Conservation (phyloP, 2,329 filamentous ascomycete genomes). For the Shiraia bambusicola region DNA sequence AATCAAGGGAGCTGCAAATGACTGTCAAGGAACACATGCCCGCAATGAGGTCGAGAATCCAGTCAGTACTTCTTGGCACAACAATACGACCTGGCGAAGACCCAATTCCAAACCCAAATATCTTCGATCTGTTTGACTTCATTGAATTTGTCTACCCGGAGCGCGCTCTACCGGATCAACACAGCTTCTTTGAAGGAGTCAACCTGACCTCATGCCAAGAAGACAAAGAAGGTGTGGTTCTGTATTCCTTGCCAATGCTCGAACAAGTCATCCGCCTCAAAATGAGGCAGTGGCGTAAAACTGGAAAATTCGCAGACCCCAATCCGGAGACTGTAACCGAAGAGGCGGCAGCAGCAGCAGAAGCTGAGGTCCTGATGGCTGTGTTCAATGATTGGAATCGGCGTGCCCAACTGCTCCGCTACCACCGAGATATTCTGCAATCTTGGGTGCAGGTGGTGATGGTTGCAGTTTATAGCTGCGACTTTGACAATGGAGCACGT, state of each 20-base stretch:
- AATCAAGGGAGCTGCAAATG: constrained; percentile 78
- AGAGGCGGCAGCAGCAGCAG: constrained; percentile 36
- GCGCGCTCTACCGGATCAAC: constrained; percentile 52
- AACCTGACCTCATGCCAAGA: constrained; percentile 65
- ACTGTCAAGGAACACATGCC: constrained; percentile 71
- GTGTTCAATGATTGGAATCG: constrained; percentile 66
- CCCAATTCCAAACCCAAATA: constrained; percentile 66
- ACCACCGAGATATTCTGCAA: constrained; percentile 68
- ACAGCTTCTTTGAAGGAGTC: constrained; percentile 65
- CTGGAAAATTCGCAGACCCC: constrained; percentile 29
- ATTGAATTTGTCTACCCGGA: constrained; percentile 63
- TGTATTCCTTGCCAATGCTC: constrained; percentile 71
- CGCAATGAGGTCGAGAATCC: constrained; percentile 47
- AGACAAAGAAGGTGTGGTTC: constrained; percentile 56
- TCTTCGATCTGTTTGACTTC: constrained; percentile 95
- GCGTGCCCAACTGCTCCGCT: constrained; percentile 56
- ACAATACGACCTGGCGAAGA: constrained; percentile 68
- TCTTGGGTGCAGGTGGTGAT: constrained; percentile 84
- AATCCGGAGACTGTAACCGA: constrained; percentile 15
- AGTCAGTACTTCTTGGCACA: constrained; percentile 73
- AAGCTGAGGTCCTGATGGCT: constrained; percentile 59
- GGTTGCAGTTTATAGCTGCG: constrained; percentile 78
- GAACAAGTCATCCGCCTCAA: constrained; percentile 73
- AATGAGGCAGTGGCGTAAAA: constrained; percentile 60
- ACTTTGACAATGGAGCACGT: constrained; percentile 71